phyloP scores from a whole-genome alignment of 2,329 filamentous ascomycete species.

The Apiospora kogelbergensis region DNA sequence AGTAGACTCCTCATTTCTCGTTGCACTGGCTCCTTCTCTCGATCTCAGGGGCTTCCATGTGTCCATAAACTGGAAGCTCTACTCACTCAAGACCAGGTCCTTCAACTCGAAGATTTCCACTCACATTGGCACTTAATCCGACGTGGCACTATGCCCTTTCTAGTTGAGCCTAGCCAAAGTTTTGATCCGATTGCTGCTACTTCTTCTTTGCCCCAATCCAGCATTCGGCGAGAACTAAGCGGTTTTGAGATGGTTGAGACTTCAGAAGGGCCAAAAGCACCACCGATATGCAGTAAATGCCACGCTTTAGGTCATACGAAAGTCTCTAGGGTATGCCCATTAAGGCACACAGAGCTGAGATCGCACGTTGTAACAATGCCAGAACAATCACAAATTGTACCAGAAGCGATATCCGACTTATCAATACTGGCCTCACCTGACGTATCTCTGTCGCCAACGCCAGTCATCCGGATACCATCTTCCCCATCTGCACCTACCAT shows the following conservation, averaged over 20 bases:
- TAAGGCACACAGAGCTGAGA: conserved; percentile 12
- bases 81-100: conserved; percentile 11
- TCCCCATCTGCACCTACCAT: too few species aligned
- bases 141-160: conserved; percentile 9
- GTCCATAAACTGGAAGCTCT: conserved; percentile 14
- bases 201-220: conserved; percentile 14
- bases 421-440: not conserved
- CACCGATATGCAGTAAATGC: conserved; percentile 18
- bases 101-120: conserved; percentile 18
- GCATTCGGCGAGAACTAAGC: conserved; percentile 15
- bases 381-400: not conserved
- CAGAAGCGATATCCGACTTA: not conserved
- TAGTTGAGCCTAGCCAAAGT: conserved; percentile 16
- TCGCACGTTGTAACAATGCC: not conserved
- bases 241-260: conserved; percentile 19
- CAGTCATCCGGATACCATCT: too few species aligned
- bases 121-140: conserved; percentile 18
- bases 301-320: conserved; percentile 14
- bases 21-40: conserved; percentile 13
- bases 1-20: too few species aligned
- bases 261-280: conserved; percentile 5
- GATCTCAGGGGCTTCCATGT: conserved; percentile 13
- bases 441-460: not conserved
- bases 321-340: conserved; percentile 16
- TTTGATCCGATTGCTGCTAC: conserved; percentile 11